phyloP scores from a whole-genome alignment of 148 eudicot species.

The Persicaria maculosa region DNA sequence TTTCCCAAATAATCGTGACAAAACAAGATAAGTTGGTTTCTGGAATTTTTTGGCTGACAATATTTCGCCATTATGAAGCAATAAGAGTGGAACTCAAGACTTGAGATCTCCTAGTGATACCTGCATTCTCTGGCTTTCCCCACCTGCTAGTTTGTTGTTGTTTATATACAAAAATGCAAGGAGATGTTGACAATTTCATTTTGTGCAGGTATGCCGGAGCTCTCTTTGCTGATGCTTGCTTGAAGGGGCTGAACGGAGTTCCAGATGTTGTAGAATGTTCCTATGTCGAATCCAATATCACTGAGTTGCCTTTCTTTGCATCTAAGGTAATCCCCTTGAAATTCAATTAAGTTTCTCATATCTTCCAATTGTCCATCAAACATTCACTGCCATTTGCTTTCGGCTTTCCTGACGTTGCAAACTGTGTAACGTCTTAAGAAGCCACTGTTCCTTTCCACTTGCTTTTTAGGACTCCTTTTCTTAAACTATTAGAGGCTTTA shows the following conservation, averaged over 20 bases:
- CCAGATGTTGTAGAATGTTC: constrained; percentile 94
- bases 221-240: constrained; percentile 92
- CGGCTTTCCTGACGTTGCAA: too few relatives aligned
- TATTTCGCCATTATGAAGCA: too few relatives aligned
- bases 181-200: constrained; percentile 3
- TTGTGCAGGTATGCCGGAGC: constrained; percentile 87
- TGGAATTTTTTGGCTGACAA: too few relatives aligned
- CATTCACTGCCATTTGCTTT: too few relatives aligned
- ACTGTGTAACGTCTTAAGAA: too few relatives aligned
- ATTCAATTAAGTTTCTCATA: background rate
- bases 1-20: too few relatives aligned
- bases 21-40: too few relatives aligned
- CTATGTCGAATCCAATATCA: constrained; percentile 65
- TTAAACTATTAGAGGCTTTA: too few relatives aligned
- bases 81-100: too few relatives aligned
- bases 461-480: too few relatives aligned
- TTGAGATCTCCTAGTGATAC: background rate
- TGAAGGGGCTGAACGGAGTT: constrained; percentile 97
- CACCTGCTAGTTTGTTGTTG: background rate
- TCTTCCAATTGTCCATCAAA: background rate
- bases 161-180: background rate
- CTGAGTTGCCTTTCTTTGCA: constrained; percentile 90
- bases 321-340: constrained; percentile 50
- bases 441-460: too few relatives aligned
- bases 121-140: background rate